Evolutionary conservation across 176 grass and related monocot species (phyloP), one percentile per base, ranked within the genome.

Genomic region (Typha latifolia): DNA sequence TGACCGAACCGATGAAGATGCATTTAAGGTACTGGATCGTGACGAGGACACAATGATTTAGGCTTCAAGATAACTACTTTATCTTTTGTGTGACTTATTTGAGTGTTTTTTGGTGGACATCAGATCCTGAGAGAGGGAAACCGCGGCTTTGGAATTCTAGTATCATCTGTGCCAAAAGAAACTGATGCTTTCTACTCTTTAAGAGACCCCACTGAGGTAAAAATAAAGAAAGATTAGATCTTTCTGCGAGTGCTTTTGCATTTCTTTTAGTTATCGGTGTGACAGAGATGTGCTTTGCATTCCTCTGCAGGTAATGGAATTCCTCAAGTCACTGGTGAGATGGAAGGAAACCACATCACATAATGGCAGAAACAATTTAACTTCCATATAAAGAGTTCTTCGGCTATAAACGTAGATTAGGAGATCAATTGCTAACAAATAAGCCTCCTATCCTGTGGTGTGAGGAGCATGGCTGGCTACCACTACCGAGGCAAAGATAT

Each of bases 1-100:
- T 63, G 81, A 88, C 7, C 73, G 64, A 4, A 88, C 81, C 0
- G 85, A 84, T 4, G 85, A 88, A 62, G 85, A 88, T 12, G 85
- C 80, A 4, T 88, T 88, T 47, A 88, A 88, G 81, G 85, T 76
- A 67, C 9, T 10, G 9, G 5, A 9, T 43, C 9, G 37, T 10
- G 1, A 43, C 37, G 1, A 43, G 0, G 37, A 43, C 8, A 43
- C 8, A 10, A 10, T 43, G 37, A 6, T 43, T 6, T 43, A 43
- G 37, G 9, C 10, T 43, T 43, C 37, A 43, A 10, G 9, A 9
- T 6, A 9, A 43, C 37, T 10, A 1, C 37, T 49, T 59, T 20
- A 19, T n/a, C 53, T 22, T 59, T 18, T 59, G 5, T 59, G 20
- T 59, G 20, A 19, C 20, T 19, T 6, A 8, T n/a, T 5, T 19